Evolutionary conservation across 164 flowering plant species (phyloP), one percentile per base, ranked within the genome.

Genomic region (Dillenia suffruticosa): DNA sequence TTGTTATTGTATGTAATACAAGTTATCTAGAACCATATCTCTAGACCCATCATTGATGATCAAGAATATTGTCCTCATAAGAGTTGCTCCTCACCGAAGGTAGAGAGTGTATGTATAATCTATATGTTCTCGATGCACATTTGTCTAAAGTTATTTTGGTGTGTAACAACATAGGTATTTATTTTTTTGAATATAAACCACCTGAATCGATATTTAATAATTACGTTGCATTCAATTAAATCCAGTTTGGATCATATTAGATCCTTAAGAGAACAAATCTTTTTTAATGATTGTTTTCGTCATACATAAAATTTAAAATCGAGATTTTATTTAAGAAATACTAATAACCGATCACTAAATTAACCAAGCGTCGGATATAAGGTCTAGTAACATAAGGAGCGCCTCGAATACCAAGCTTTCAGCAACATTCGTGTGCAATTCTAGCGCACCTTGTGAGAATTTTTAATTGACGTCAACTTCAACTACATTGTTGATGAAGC

Each of bases 1-100:
- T n/a, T n/a, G n/a, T 26, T 26, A 2, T 26, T 5, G 5, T 26
- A 26, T 26, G 40, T 26, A 26, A 3, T 0, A 26, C 40, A 32
- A 32, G 6, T 19, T 19, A 19, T 32, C 50, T 71, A 76, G 78
- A 55, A 49, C 48, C 56, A 67, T 45, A 80, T 74, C 50, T 54
- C 71, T 9, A 76, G 71, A 62, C 82, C 82, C 54, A 79, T 79
- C 51, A 61, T 76, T 58, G 71, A 76, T 5, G 78, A 79, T 61
- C 82, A 79, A 52, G 66, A 68, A 6, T 78, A 75, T 53, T 76
- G 82, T 58, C 72, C 79, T 1, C 46, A 51, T 2, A 2, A 59
- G 16, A 47, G 48, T 13, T 78, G 79, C 51, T 57, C 12, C 17
- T 22, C 43, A 3, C 40, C 5, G 0, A 9, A 60, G 68, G 74